Percentiles rank a stretch among this genome's conserved stretches.
Evolutionary conservation across 257 asterid species (phyloP).

Genomic region (Sherardia arvensis): DNA sequence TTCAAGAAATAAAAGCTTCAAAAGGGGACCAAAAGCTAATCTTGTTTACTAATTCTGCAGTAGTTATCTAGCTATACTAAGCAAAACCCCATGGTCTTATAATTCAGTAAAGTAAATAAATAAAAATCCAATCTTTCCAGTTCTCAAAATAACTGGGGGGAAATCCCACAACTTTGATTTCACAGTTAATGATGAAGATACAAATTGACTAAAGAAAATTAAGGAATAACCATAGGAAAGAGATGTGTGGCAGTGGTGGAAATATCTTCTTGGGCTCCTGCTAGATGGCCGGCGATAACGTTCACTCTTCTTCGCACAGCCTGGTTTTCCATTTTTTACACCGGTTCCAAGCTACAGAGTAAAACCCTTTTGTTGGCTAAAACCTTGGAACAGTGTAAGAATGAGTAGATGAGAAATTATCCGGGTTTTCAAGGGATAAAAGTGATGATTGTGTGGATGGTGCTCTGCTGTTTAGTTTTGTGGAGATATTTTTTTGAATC

Average conservation of each 20-base stretch:
- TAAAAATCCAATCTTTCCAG: slow-evolving; percentile 2
- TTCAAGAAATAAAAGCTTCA: not conserved
- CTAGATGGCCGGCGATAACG: slow-evolving; percentile 50
- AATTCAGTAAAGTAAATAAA: not conserved
- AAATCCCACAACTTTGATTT: not conserved
- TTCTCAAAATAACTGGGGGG: not conserved
- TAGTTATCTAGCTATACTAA: not conserved
- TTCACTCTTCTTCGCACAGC: slow-evolving; percentile 48
- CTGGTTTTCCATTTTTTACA: slow-evolving; percentile 47
- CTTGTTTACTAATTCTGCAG: not conserved
- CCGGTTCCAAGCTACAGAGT: slow-evolving; percentile 3
- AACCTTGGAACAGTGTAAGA: not conserved
- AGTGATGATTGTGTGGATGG: slow-evolving; percentile 11
- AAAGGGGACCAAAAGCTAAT: not conserved
- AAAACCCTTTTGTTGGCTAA: not conserved
- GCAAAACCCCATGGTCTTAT: not conserved
- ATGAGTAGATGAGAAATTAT: slow-evolving; percentile 2
- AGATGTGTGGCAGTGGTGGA: slow-evolving; percentile 62
- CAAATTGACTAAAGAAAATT: not conserved
- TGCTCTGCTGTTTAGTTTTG: not conserved
- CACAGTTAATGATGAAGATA: not conserved
- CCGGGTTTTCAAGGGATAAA: slow-evolving; percentile 13
- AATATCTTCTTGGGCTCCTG: slow-evolving; percentile 47
- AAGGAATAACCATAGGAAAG: slow-evolving; percentile 54
- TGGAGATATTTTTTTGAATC: slow-evolving; percentile 23